A percentile compares a stretch with the other conserved stretches of the same genome.
Evolutionary conservation across 495 filamentous ascomycete genomes (phyloP).

Genomic region (Xylaria intraflava): DNA sequence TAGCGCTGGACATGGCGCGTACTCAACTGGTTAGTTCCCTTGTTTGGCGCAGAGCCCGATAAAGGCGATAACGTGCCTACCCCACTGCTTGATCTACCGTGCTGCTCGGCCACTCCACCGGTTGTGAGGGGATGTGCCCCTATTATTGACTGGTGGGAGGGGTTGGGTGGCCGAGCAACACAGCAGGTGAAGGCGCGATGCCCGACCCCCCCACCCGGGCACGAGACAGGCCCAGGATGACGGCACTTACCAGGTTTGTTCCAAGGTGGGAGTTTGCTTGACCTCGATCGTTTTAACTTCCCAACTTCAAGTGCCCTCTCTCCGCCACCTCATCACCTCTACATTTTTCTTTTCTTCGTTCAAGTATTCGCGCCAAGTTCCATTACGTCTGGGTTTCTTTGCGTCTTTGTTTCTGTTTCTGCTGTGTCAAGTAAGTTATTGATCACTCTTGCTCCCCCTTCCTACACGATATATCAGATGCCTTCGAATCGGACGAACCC

Average conservation of each 20-base stretch:
- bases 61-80: slow-evolving; percentile 9
- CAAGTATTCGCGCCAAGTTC: not conserved
- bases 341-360: not conserved
- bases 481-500: not conserved
- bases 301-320: too few species aligned
- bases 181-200: too few species aligned
- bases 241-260: not conserved
- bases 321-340: too few species aligned
- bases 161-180: too few species aligned
- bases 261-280: not conserved
- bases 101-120: too few species aligned
- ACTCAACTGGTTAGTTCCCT: not conserved
- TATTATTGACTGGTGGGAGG: too few species aligned
- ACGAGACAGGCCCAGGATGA: not conserved
- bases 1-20: not conserved
- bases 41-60: slow-evolving; percentile 2
- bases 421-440: not conserved
- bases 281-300: not conserved
- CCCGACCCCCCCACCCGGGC: not conserved
- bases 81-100: too few species aligned
- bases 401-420: not conserved
- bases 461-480: not conserved
- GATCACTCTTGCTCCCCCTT: too few species aligned
- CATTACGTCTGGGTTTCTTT: not conserved
- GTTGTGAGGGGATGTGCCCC: too few species aligned